Evolutionary conservation across 176 grass and related monocot species (phyloP).

Genomic region (Tuctoria greenei): DNA sequence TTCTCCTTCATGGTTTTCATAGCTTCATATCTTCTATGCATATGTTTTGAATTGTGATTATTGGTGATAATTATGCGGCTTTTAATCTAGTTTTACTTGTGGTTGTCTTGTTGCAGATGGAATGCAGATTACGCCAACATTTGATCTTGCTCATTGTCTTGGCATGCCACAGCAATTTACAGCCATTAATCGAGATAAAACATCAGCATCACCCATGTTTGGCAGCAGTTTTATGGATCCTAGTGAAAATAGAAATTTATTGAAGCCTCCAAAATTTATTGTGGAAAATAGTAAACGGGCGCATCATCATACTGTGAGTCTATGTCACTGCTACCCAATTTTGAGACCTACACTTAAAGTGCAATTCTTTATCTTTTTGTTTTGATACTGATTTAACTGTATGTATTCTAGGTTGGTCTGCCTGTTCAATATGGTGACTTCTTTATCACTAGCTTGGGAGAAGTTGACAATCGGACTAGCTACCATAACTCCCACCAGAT

Average conservation of each 20-base stretch:
- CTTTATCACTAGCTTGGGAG: constrained; percentile 78
- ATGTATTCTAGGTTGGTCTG: constrained; percentile 61
- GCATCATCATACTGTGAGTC: constrained; percentile 40
- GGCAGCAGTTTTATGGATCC: constrained; percentile 55
- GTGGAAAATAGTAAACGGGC: constrained; percentile 36
- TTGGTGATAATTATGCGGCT: constrained; percentile 9
- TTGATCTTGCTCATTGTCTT: constrained; percentile 59
- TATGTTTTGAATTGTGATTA: constrained; percentile 12
- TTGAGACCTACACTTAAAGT: not conserved
- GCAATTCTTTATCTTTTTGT: constrained; percentile 20
- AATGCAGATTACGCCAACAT: constrained; percentile 53
- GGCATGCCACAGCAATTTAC: constrained; percentile 57
- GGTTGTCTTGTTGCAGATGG: constrained; percentile 54
- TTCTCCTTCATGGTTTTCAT: constrained; percentile 18
- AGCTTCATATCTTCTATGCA: constrained; percentile 9
- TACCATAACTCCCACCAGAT: constrained; percentile 80
- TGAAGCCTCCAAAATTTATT: constrained; percentile 54
- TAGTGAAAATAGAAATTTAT: constrained; percentile 43
- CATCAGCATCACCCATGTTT: constrained; percentile 56
- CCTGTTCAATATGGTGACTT: constrained; percentile 91
- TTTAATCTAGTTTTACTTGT: constrained; percentile 21
- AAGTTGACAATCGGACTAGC: constrained; percentile 65
- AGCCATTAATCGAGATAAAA: constrained; percentile 49
- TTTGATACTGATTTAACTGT: constrained; percentile 39
- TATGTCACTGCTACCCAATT: constrained; percentile 26